Evolutionary conservation across 2,329 filamentous ascomycete species (phyloP), one percentile per base, ranked within the genome.

Genomic region (Exophiala bonariae): DNA sequence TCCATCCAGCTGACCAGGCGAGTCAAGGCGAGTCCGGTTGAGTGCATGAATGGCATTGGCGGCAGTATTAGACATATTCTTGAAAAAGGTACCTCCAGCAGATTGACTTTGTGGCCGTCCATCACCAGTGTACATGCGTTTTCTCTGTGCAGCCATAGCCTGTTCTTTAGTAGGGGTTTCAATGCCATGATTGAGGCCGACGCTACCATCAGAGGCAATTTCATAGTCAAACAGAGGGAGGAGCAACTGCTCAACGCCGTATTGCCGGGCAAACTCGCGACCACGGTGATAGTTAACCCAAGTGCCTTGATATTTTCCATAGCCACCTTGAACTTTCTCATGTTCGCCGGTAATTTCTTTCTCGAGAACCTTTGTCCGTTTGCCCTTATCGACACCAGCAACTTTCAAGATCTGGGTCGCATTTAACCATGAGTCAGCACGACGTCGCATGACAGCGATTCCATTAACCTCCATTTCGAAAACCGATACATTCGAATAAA

Each of bases 131-230:
- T 96, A 97, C 69, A 96, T 82, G 56, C 92, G 82, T 68, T 99
- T 97, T 58, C 93, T 77, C 69, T 90, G 86, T 9, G 92, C 92
- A 9, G 93, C 93, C 91, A 97, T 96, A 50, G 93, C 93, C 69
- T 97, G 93, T 69, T 97, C 93, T 69, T 99, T 99, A 30, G 93
- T 99, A 0, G 93, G 93, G 0, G 93, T 97, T 61, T 97, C 92
- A 59, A 96, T 80, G 57, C 85, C 82, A 37, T 86, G 87, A 37
- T 83, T 36, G 41, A 86, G 85, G 4, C 86, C 81, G 41, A 82
- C 69, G 40, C 83, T 83, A 18, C 73, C 73, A 46, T 73, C 72
- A 45, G 70, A 66, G 40, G 62, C 66, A 65, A 73, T 72, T 48
- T 77, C 73, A 51, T 76, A 74, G 52, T 76, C 72, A 9, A 77